phyloP scores from a whole-genome alignment of 805 yeast genomes.

The Ogataea sp. region DNA sequence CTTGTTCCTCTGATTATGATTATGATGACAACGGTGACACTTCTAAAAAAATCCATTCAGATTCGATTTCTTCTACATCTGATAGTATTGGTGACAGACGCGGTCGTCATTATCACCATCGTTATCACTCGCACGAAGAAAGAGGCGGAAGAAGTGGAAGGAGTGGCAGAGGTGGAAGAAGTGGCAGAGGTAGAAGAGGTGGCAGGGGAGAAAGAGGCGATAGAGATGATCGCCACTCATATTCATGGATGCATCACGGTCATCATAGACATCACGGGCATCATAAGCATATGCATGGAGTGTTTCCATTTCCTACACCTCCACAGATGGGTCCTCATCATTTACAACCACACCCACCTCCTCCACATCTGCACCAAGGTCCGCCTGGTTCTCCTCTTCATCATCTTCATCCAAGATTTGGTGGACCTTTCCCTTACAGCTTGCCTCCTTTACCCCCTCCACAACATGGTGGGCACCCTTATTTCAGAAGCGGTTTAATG shows the following conservation, averaged over 20 bases:
- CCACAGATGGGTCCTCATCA: slow-evolving; percentile 1
- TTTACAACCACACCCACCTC: slow-evolving; percentile 3
- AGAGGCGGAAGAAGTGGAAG: no score
- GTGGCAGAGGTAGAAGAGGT: no score
- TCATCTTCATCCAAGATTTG: slow-evolving; percentile 15
- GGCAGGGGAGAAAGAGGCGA: no score
- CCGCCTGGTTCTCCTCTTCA: slow-evolving; percentile 8
- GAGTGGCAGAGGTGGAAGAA: no score
- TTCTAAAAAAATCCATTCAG: background rate
- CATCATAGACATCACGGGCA: background rate
- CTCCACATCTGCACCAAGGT: slow-evolving; percentile 6
- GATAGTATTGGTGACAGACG: background rate
- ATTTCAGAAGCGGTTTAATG: no score
- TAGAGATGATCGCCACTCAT: slow-evolving; percentile 6
- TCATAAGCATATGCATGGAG: background rate
- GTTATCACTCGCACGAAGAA: background rate
- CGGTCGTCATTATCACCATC: slow-evolving; percentile 1
- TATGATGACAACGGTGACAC: no score
- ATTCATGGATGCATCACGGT: slow-evolving; percentile 2
- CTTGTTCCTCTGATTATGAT: background rate
- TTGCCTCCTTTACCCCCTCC: slow-evolving; percentile 21
- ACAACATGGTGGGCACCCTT: slow-evolving; percentile 18
- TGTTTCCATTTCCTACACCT: background rate
- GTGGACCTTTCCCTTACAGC: no score
- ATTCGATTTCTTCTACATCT: background rate